A percentile compares a stretch with the other conserved stretches of the same genome.
phyloP scores from a whole-genome alignment of 2,329 filamentous ascomycete species.

The Escovopsis weberi region DNA sequence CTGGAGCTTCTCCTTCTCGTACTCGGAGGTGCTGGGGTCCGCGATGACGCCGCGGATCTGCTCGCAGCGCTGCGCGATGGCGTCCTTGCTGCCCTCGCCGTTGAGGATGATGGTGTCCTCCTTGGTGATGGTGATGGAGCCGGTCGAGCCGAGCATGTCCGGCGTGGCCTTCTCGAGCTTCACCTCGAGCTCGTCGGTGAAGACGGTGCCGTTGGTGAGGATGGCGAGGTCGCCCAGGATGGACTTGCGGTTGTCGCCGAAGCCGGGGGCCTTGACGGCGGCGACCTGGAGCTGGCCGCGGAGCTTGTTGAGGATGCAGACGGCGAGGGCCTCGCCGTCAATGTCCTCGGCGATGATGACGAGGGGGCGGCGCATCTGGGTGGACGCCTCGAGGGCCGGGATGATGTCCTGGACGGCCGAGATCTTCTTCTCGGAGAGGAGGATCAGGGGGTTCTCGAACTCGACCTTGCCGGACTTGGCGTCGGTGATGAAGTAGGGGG shows the following conservation, averaged over 20 bases:
- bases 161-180: constrained; percentile 97
- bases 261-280: constrained; percentile 96
- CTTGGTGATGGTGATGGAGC: constrained; percentile 99
- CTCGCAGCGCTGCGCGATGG: constrained; percentile 88
- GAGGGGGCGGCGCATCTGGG: constrained; percentile 84
- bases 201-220: constrained; percentile 92
- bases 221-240: constrained; percentile 94
- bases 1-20: constrained; percentile 99
- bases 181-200: constrained; percentile 94
- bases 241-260: constrained; percentile 99
- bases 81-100: constrained; percentile 88
- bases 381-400: constrained; percentile 91
- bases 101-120: constrained; percentile 99
- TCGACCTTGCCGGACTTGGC: constrained; percentile 97
- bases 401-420: constrained; percentile 98
- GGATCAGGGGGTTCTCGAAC: constrained; percentile 97
- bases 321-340: constrained; percentile 92
- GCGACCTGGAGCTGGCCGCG: constrained; percentile 97
- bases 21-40: constrained; percentile 89
- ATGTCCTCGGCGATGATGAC: constrained; percentile 99
- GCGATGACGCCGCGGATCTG: constrained; percentile 96
- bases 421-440: constrained; percentile 99
- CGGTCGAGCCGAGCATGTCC: constrained; percentile 92
- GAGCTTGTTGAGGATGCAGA: constrained; percentile 99
- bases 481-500: constrained; percentile 99